Conservation (phyloP, 2,329 filamentous ascomycete species). For the Fusarium papillatum region DNA sequence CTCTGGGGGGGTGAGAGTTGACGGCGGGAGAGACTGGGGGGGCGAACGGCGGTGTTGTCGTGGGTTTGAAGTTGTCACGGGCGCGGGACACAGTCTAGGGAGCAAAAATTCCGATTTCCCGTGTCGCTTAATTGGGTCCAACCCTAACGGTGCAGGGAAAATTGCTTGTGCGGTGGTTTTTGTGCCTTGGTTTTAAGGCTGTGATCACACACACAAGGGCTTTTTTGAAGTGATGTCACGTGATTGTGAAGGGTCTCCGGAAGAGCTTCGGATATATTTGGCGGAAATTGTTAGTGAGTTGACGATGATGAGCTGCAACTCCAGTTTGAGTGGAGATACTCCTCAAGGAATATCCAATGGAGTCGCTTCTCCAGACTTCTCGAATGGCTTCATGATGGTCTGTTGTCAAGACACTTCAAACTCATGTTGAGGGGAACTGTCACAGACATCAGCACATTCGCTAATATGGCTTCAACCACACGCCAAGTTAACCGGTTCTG, state of each 20-base stretch:
- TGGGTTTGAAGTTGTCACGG: constrained; percentile 48
- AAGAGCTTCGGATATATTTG: constrained; percentile 24
- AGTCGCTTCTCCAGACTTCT: constrained; percentile 6
- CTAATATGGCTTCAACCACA: constrained; percentile 31
- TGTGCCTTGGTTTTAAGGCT: constrained; percentile 36
- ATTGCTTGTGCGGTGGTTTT: constrained; percentile 22
- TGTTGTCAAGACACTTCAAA: constrained; percentile 18
- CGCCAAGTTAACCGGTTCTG: constrained; percentile 66
- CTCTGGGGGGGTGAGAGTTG: constrained; percentile 50
- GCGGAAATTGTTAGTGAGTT: constrained; percentile 23
- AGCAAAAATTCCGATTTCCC: constrained; percentile 52
- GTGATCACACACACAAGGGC: constrained; percentile 9
- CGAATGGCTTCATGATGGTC: constrained; percentile 24
- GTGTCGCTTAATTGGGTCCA: constrained; percentile 60
- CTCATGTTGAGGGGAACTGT: not conserved
- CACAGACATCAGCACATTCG: not conserved
- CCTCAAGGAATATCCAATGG: constrained; percentile 28
- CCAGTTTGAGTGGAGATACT: constrained; percentile 38
- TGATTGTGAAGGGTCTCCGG: constrained; percentile 20
- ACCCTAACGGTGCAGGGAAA: constrained; percentile 53
- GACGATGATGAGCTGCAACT: constrained; percentile 33
- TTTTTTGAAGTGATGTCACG: constrained; percentile 32
- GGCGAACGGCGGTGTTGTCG: constrained; percentile 40
- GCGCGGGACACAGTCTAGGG: constrained; percentile 44
- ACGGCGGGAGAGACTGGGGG: constrained; percentile 47